These are phyloP conservation scores for Aspergillus saccharolyticus DNA, from an alignment of 495 filamentous ascomycete species.

Conservation along the genomic window DNA sequence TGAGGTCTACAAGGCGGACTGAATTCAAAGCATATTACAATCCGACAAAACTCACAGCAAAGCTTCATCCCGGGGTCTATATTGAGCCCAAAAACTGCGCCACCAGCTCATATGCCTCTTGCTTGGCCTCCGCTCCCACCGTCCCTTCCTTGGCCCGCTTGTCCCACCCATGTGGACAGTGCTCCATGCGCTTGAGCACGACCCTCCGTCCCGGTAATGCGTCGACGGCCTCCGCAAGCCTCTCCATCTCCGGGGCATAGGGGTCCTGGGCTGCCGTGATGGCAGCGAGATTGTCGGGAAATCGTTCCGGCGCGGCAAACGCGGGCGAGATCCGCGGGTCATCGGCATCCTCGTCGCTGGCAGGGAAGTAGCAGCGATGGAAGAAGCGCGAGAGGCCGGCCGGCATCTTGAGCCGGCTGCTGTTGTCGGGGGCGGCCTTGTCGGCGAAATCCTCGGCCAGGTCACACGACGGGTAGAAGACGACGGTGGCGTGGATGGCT, in stretches of 20 bases:
- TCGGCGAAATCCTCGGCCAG: neutral
- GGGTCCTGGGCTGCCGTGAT: conserved; percentile 11
- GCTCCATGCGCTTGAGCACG: conserved; percentile 7
- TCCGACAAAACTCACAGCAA: neutral
- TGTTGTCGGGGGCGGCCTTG: neutral
- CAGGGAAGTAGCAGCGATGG: conserved; percentile 24
- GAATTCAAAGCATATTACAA: too few relatives aligned
- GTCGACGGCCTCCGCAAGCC: conserved; percentile 1
- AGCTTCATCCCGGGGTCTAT: neutral
- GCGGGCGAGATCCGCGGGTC: conserved; percentile 41
- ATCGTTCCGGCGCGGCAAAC: conserved; percentile 2
- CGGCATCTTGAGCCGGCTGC: neutral
- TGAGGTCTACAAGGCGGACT: too few relatives aligned
- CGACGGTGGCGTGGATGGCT: conserved; percentile 28
- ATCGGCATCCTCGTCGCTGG: conserved; percentile 18
- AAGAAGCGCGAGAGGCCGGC: conserved; percentile 17
- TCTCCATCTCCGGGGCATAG: conserved; percentile 8
- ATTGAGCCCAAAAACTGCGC: neutral
- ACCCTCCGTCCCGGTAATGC: neutral
- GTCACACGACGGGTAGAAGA: conserved; percentile 32
- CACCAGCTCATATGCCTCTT: conserved; percentile 4
- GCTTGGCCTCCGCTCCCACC: neutral
- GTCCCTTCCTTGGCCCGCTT: conserved; percentile 4
- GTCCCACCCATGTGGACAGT: conserved; percentile 12
- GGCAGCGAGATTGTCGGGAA: conserved; percentile 5